These are phyloP conservation scores for Phialocephala subalpina DNA, from an alignment of 2,329 filamentous ascomycete genomes.

Conservation along the genomic window DNA sequence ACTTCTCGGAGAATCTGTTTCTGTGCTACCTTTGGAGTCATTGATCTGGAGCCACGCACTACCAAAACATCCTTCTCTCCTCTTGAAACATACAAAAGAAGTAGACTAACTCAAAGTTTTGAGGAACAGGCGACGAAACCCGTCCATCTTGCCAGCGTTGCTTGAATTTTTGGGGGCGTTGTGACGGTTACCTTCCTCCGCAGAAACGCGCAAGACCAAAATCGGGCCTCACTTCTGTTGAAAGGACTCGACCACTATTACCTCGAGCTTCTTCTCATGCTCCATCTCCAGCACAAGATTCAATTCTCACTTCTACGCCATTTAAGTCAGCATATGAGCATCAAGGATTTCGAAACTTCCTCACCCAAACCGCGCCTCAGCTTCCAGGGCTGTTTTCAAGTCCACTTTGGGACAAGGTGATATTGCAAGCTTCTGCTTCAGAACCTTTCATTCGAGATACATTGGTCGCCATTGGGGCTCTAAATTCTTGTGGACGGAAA, in stretches of 20 bases:
- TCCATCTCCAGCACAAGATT: background rate
- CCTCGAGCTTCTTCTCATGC: background rate
- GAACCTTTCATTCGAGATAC: conserved; percentile 20
- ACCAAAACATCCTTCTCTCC: no score
- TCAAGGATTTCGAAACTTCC: conserved; percentile 16
- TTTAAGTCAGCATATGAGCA: conserved; percentile 3
- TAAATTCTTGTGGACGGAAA: conserved; percentile 18
- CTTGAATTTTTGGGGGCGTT: conserved; percentile 20
- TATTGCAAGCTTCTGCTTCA: conserved; percentile 17
- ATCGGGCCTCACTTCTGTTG: background rate
- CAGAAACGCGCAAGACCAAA: conserved; percentile 1
- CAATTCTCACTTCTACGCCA: conserved; percentile 1
- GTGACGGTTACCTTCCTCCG: conserved; percentile 12
- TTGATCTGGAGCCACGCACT: no score
- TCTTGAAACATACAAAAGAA: no score
- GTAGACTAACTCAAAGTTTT: no score
- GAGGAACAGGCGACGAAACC: conserved; percentile 19
- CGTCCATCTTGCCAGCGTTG: conserved; percentile 17
- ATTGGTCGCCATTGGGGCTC: conserved; percentile 22
- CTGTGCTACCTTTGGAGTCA: no score
- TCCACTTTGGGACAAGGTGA: conserved; percentile 13
- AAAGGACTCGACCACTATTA: background rate
- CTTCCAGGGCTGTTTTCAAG: conserved; percentile 15
- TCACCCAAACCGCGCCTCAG: background rate
- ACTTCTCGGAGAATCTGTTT: no score